Evolutionary conservation across 352 stramenopile genomes (phyloP).

Genomic region (Aphanomyces astaci): DNA sequence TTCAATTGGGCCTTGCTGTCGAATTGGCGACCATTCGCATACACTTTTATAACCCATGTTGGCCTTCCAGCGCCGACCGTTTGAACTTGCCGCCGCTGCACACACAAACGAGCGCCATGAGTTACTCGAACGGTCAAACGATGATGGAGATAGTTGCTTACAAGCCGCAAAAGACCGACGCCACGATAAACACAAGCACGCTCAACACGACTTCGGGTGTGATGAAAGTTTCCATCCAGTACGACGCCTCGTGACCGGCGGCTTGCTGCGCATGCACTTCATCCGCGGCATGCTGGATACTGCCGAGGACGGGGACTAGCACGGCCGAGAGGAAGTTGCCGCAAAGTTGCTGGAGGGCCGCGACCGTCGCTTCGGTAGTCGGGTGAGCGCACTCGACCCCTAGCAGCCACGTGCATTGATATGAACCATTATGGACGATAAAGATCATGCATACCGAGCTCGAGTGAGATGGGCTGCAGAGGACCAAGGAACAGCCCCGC

Average conservation of each 20-base stretch:
- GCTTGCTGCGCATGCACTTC: constrained; percentile 20
- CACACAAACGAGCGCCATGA: constrained; percentile 14
- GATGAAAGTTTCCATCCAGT: constrained; percentile 33
- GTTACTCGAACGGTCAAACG: constrained; percentile 3
- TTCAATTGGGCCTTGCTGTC: too few relatives aligned
- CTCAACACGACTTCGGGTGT: constrained; percentile 50
- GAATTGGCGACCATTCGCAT: too few relatives aligned
- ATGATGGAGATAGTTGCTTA: too few relatives aligned
- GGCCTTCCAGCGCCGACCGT: constrained; percentile 34
- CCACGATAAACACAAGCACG: constrained; percentile 34
- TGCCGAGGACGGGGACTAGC: constrained; percentile 43
- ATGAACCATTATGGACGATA: not conserved
- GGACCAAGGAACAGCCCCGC: constrained; percentile 50
- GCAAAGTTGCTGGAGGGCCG: constrained; percentile 65
- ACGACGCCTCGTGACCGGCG: constrained; percentile 26
- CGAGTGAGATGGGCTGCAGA: constrained; percentile 57
- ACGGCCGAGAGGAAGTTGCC: constrained; percentile 67
- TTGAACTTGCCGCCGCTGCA: constrained; percentile 50
- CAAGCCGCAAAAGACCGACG: constrained; percentile 47
- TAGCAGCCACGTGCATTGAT: not conserved
- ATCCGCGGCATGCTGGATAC: constrained; percentile 34
- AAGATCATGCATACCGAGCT: constrained; percentile 32
- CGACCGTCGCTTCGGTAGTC: constrained; percentile 66
- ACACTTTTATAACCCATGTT: not conserved
- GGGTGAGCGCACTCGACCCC: constrained; percentile 60